Evolutionary conservation across 176 grass and related monocot species (phyloP), one percentile per base, ranked within the genome.

Genomic region (Oryza coarctata): DNA sequence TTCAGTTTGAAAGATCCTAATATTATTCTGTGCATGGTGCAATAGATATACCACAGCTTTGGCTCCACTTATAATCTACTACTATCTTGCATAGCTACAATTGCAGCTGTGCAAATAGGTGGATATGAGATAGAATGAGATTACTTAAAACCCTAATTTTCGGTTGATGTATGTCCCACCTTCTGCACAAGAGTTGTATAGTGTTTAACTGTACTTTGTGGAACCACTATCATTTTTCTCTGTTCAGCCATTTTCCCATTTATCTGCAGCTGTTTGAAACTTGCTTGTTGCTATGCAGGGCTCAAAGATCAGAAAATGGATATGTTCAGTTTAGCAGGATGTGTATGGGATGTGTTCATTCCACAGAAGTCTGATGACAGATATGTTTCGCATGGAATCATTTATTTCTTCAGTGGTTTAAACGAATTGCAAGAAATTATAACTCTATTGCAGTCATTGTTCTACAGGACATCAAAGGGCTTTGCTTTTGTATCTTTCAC

Each of bases 401-500:
- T 83, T 18, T 86, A 70, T 60, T 80, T 45, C 57, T 61, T 41
- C 78, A 52, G 36, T 80, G 38, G 4, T 26, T 74, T 69, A 82
- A 90, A 45, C 30, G 76, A 83, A 62, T 55, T 66, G 43, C 34
- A 64, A 57, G 27, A 74, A 82, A 68, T 78, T 52, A 50, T 79
- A 50, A 7, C 23, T 58, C 52, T 74, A 26, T 73, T 77, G 23
- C 58, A 79, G 89, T 64, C 66, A 47, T 40, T 63, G 0, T 17
- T 86, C 91, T 88, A 77, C 88, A 98, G 96, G 80, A 65, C 82
- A 52, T 98, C 96, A 62, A 98, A 98, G 88, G 96, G 96, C 47
- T 98, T 98, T 88, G 96, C 93, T 82, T 98, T 98, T 88, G 93
- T 98, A 36, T 98, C 96, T 65, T 98, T 98, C 82, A 98, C 90